A percentile compares a stretch with the other conserved stretches of the same genome.
phyloP scores from a whole-genome alignment of 176 grass and related monocot genomes.

The Leersia perrieri region DNA sequence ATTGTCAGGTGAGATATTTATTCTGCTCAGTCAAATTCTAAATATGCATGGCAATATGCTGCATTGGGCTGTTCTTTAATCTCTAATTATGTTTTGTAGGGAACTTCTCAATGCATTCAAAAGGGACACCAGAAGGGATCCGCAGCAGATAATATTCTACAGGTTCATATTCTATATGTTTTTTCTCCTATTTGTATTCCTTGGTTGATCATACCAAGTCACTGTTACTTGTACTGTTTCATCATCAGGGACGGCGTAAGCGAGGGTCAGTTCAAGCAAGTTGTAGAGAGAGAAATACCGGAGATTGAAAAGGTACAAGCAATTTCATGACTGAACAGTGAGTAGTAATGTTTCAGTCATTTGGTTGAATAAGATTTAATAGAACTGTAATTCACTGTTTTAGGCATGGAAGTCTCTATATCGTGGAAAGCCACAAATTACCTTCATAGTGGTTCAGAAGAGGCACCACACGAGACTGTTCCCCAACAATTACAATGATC shows the following conservation, averaged over 20 bases:
- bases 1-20: slow-evolving; percentile 40
- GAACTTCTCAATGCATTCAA: slow-evolving; percentile 56
- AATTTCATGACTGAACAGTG: neutral
- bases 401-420: slow-evolving; percentile 70
- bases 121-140: slow-evolving; percentile 20
- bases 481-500: slow-evolving; percentile 32
- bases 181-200: slow-evolving; percentile 2
- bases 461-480: slow-evolving; percentile 79
- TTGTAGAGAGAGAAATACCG: slow-evolving; percentile 60
- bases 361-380: neutral
- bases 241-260: slow-evolving; percentile 67
- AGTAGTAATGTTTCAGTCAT: neutral
- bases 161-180: slow-evolving; percentile 29
- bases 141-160: slow-evolving; percentile 72
- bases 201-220: neutral
- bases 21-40: neutral
- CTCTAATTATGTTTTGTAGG: slow-evolving; percentile 35
- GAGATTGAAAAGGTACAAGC: slow-evolving; percentile 55
- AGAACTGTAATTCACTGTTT: neutral
- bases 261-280: slow-evolving; percentile 69
- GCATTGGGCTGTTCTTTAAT: neutral
- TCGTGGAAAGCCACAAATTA: slow-evolving; percentile 46
- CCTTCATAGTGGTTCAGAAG: slow-evolving; percentile 93
- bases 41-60: neutral
- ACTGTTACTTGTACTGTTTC: neutral